Evolutionary conservation across 345 rosid genomes (phyloP).

Genomic region (Murraya paniculata): DNA sequence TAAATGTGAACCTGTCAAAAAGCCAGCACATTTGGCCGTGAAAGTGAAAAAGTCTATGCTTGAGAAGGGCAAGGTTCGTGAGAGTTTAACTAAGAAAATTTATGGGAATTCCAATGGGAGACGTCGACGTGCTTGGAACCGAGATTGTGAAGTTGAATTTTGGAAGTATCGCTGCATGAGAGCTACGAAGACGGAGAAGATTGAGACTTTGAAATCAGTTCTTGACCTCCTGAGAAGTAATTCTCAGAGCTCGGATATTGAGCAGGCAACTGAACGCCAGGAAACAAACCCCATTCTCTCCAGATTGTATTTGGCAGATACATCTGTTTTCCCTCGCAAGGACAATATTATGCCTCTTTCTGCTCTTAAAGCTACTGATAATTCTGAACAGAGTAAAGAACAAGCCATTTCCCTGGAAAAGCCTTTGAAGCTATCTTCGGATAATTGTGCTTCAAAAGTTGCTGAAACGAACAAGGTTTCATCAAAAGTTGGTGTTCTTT

Average conservation of each 20-base stretch:
- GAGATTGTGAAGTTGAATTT: constrained; percentile 97
- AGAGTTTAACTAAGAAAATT: constrained; percentile 89
- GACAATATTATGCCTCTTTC: constrained; percentile 79
- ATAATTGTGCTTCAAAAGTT: constrained; percentile 30
- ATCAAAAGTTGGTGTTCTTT: constrained; percentile 37
- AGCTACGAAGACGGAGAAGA: constrained; percentile 78
- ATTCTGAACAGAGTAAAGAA: constrained; percentile 36
- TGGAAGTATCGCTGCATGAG: constrained; percentile 94
- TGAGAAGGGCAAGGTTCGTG: constrained; percentile 97
- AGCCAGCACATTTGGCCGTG: constrained; percentile 52
- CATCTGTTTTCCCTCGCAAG: constrained; percentile 93
- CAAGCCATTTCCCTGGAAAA: constrained; percentile 27
- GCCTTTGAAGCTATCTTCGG: constrained; percentile 28
- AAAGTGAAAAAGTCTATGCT: constrained; percentile 77
- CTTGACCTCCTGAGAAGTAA: constrained; percentile 65
- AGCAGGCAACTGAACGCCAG: constrained; percentile 38
- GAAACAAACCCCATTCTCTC: constrained; percentile 74
- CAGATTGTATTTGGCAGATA: constrained; percentile 91
- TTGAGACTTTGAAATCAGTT: constrained; percentile 90
- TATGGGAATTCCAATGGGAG: constrained; percentile 83
- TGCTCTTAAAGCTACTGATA: constrained; percentile 32
- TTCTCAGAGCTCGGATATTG: constrained; percentile 39
- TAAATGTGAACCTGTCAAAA: constrained; percentile 49
- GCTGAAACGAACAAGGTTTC: constrained; percentile 34
- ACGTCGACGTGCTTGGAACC: constrained; percentile 86